phyloP scores from a whole-genome alignment of 2,329 filamentous ascomycete genomes.

The Pseudogymnoascus sp. region DNA sequence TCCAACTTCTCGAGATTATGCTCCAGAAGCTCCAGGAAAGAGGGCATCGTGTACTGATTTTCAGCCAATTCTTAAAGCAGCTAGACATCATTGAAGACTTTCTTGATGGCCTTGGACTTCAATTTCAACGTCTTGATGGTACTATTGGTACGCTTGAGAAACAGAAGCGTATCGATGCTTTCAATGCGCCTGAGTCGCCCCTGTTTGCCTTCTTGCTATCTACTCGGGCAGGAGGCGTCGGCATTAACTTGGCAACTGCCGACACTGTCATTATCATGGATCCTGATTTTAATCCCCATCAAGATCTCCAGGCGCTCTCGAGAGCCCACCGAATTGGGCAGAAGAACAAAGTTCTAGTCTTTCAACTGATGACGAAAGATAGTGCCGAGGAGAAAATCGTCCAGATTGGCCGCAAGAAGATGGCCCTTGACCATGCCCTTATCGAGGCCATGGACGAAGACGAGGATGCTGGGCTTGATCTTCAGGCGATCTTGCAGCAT shows the following conservation, averaged over 20 bases:
- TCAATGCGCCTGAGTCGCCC: constrained; percentile 73
- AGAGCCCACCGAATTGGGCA: constrained; percentile 94
- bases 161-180: constrained; percentile 88
- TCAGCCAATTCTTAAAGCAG: constrained; percentile 89
- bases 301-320: constrained; percentile 91
- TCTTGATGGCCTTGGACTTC: constrained; percentile 61
- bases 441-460: constrained; percentile 86
- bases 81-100: constrained; percentile 91
- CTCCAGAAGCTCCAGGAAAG: constrained; percentile 77
- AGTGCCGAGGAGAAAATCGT: constrained; percentile 93
- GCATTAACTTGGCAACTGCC: constrained; percentile 92
- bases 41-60: constrained; percentile 86
- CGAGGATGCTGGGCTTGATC: constrained; percentile 67
- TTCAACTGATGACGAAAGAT: constrained; percentile 83
- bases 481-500: constrained; percentile 80
- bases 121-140: constrained; percentile 80
- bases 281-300: constrained; percentile 92
- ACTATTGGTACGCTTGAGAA: constrained; percentile 72
- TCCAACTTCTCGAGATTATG: constrained; percentile 75
- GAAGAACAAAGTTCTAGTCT: constrained; percentile 89
- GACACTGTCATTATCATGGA: constrained; percentile 98
- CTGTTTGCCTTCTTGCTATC: constrained; percentile 89
- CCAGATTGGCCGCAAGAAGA: constrained; percentile 90
- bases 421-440: constrained; percentile 88
- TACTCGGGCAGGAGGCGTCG: constrained; percentile 89